Conservation (phyloP, 345 rosid species). For the Rubroshorea leprosula region DNA sequence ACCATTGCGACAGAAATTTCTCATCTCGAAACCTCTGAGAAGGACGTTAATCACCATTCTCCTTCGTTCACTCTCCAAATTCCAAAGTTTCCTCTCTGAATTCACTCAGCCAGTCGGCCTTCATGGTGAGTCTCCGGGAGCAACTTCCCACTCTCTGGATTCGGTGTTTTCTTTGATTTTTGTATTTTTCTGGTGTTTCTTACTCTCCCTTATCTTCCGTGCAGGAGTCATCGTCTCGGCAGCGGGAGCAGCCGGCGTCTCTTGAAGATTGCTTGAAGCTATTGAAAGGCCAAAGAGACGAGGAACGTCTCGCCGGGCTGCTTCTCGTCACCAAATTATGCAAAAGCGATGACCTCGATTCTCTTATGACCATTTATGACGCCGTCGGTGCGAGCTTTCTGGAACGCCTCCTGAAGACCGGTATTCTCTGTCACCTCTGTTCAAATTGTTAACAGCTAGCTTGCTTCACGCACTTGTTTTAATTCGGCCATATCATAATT, state of each 20-base stretch:
- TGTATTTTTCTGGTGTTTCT: background rate
- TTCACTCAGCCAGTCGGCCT: background rate
- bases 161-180: background rate
- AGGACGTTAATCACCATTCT: too few relatives aligned
- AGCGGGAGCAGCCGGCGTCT: slow-evolving; percentile 35
- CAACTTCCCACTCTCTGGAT: background rate
- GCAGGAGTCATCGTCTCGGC: slow-evolving; percentile 25
- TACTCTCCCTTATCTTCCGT: background rate
- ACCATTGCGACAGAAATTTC: too few relatives aligned
- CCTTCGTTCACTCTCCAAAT: background rate
- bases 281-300: slow-evolving; percentile 78
- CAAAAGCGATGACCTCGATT: slow-evolving; percentile 47
- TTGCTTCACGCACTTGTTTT: too few relatives aligned
- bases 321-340: slow-evolving; percentile 77
- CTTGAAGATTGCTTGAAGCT: slow-evolving; percentile 77
- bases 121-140: too few relatives aligned
- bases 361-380: slow-evolving; percentile 52
- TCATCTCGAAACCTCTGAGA: too few relatives aligned
- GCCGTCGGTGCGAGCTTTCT: slow-evolving; percentile 66
- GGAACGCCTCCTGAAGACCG: slow-evolving; percentile 68
- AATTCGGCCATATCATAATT: too few relatives aligned
- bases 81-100: background rate
- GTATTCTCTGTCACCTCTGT: slow-evolving; percentile 25
- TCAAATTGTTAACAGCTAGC: too few relatives aligned
- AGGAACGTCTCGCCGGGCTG: slow-evolving; percentile 85